Conservation (phyloP, 345 rosid genomes). For the Pistacia integerrima region DNA sequence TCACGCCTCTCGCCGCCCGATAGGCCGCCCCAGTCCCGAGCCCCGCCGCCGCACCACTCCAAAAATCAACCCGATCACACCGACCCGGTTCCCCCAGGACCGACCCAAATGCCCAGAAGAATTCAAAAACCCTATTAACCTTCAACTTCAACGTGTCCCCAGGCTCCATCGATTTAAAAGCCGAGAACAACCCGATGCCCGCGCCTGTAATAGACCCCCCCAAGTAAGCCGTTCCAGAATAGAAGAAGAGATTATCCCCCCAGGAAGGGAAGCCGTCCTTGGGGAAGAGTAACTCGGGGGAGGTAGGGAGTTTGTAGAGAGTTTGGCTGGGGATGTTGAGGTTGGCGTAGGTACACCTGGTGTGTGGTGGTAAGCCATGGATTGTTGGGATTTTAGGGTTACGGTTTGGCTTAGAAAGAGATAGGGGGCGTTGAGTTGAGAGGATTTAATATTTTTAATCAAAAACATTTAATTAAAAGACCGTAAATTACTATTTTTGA, state of each 20-base stretch:
- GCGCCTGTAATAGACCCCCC: constrained; percentile 71
- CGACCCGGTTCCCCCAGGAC: constrained; percentile 76
- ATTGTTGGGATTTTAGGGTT: too few species aligned
- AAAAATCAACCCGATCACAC: constrained; percentile 73
- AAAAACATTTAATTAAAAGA: too few species aligned
- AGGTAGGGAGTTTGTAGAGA: constrained; percentile 81
- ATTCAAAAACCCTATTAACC: constrained; percentile 71
- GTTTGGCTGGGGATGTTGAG: constrained; percentile 60
- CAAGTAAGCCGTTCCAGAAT: constrained; percentile 83
- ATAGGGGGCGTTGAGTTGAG: too few species aligned
- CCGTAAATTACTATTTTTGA: too few species aligned
- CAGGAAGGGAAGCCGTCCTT: constrained; percentile 83
- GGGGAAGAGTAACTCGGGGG: constrained; percentile 90
- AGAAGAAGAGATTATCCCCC: constrained; percentile 96
- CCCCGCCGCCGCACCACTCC: constrained; percentile 93
- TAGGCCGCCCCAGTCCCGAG: constrained; percentile 84
- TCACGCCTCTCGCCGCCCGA: constrained; percentile 85
- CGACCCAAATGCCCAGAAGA: constrained; percentile 80
- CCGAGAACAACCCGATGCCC: constrained; percentile 51
- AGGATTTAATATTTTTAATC: too few species aligned
- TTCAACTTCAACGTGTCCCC: constrained; percentile 85
- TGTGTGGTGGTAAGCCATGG: too few species aligned
- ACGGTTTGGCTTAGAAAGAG: too few species aligned
- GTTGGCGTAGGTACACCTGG: constrained; percentile 48
- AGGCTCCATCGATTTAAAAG: constrained; percentile 62